A percentile compares a stretch with the other conserved stretches of the same genome.
These are phyloP conservation scores for Apiosordaria backusii DNA, from an alignment of 495 filamentous ascomycete genomes.

Conservation along the genomic window DNA sequence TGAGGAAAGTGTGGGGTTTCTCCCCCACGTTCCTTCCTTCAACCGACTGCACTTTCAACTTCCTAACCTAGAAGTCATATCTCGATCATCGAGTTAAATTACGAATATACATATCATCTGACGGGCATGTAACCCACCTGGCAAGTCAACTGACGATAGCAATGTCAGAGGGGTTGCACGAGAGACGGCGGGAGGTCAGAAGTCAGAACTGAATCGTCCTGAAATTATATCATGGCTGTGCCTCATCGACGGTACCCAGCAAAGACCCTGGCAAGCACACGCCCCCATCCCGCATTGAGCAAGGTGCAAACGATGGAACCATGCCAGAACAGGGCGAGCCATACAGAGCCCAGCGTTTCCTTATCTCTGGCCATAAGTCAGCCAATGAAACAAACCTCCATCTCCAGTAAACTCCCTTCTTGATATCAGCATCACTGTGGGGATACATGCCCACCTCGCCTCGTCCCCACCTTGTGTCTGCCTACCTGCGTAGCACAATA, in stretches of 20 bases:
- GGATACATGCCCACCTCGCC: constrained; percentile 6
- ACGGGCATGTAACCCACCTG: not conserved
- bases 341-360: constrained; percentile 24
- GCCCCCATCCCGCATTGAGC: constrained; percentile 26
- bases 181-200: not conserved
- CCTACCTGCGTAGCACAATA: not conserved
- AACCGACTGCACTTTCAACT: not conserved
- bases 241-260: not conserved
- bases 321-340: constrained; percentile 20
- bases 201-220: constrained; percentile 1
- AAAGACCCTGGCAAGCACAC: constrained; percentile 1
- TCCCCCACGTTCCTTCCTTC: constrained; percentile 1
- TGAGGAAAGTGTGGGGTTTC: constrained; percentile 6
- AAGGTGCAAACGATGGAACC: constrained; percentile 9
- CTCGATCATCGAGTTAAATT: not conserved
- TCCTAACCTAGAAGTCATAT: not conserved
- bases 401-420: constrained; percentile 12
- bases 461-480: not conserved
- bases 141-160: not conserved
- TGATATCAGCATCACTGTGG: constrained; percentile 20
- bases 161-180: not conserved
- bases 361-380: constrained; percentile 24
- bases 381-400: constrained; percentile 21
- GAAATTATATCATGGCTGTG: constrained; percentile 1
- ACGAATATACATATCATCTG: not conserved